Conservation (phyloP, 2,329 filamentous ascomycete genomes). For the Calonectria pseudoreteaudii region DNA sequence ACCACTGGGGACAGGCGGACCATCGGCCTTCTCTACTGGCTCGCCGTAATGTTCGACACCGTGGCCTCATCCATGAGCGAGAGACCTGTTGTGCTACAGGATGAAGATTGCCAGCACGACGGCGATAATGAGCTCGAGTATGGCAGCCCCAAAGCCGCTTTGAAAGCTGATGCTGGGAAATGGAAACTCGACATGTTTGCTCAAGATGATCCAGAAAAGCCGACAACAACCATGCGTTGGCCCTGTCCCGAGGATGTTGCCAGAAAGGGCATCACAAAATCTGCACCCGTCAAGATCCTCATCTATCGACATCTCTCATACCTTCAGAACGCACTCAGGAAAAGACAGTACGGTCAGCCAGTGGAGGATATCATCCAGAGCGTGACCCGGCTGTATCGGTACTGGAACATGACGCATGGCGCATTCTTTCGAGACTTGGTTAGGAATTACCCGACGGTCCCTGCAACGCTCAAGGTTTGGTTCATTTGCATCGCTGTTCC, state of each 20-base stretch:
- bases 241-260: conserved; percentile 65
- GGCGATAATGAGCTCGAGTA: conserved; percentile 11
- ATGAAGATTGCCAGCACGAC: conserved; percentile 53
- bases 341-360: conserved; percentile 46
- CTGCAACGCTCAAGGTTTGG: conserved; percentile 67
- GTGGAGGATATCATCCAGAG: conserved; percentile 62
- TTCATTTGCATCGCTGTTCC: conserved; percentile 67
- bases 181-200: conserved; percentile 33
- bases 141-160: background rate
- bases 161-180: background rate
- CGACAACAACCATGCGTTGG: conserved; percentile 51
- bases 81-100: conserved; percentile 46
- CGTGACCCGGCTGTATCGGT: conserved; percentile 60
- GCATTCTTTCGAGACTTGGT: conserved; percentile 64
- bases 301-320: conserved; percentile 66
- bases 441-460: conserved; percentile 60
- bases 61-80: conserved; percentile 64
- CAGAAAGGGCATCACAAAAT: conserved; percentile 59
- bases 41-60: conserved; percentile 70
- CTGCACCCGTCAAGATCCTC: conserved; percentile 68
- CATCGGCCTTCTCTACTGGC: conserved; percentile 66
- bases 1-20: conserved; percentile 51
- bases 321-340: conserved; percentile 63
- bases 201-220: conserved; percentile 42
- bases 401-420: conserved; percentile 65